These are phyloP conservation scores for Penicillium cataractarum DNA, from an alignment of 495 filamentous ascomycete species.

Conservation along the genomic window DNA sequence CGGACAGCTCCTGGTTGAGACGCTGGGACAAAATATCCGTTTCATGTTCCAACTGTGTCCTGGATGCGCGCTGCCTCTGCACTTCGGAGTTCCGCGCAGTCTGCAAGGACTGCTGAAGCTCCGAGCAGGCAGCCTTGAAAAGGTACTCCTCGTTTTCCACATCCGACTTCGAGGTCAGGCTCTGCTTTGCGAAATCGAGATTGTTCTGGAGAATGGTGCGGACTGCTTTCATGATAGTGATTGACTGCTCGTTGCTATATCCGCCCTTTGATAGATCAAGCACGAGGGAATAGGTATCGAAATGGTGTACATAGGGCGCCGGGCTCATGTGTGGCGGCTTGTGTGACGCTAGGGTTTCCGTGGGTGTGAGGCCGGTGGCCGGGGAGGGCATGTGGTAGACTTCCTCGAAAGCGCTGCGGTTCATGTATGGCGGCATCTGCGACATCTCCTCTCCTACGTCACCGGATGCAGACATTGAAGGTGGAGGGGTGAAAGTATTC, in stretches of 20 bases:
- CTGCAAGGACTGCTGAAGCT: slow-evolving; percentile 81
- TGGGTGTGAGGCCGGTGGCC: slow-evolving; percentile 36
- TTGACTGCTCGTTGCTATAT: slow-evolving; percentile 69
- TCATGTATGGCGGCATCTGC: slow-evolving; percentile 24
- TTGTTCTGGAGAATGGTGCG: slow-evolving; percentile 75
- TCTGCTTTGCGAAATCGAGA: slow-evolving; percentile 74
- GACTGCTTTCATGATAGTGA: slow-evolving; percentile 87
- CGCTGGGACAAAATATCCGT: slow-evolving; percentile 87
- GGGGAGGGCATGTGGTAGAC: slow-evolving; percentile 64
- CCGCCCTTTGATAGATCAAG: slow-evolving; percentile 70
- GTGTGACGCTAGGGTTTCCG: slow-evolving; percentile 37
- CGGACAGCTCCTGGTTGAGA: slow-evolving; percentile 75
- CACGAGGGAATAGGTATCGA: slow-evolving; percentile 90
- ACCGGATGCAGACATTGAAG: slow-evolving; percentile 29
- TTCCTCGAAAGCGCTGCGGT: slow-evolving; percentile 62
- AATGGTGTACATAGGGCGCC: slow-evolving; percentile 88
- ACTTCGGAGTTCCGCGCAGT: slow-evolving; percentile 53
- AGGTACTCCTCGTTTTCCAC: slow-evolving; percentile 90
- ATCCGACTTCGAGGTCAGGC: slow-evolving; percentile 76
- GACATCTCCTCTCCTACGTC: slow-evolving; percentile 36
- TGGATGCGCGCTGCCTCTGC: slow-evolving; percentile 74
- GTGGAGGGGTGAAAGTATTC: slow-evolving; percentile 19
- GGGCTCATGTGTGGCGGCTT: slow-evolving; percentile 69
- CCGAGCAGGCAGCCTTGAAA: slow-evolving; percentile 91
- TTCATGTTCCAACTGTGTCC: slow-evolving; percentile 86